Evolutionary conservation across 2,329 filamentous ascomycete genomes (phyloP).

Genomic region (Zopfia rhizophila): DNA sequence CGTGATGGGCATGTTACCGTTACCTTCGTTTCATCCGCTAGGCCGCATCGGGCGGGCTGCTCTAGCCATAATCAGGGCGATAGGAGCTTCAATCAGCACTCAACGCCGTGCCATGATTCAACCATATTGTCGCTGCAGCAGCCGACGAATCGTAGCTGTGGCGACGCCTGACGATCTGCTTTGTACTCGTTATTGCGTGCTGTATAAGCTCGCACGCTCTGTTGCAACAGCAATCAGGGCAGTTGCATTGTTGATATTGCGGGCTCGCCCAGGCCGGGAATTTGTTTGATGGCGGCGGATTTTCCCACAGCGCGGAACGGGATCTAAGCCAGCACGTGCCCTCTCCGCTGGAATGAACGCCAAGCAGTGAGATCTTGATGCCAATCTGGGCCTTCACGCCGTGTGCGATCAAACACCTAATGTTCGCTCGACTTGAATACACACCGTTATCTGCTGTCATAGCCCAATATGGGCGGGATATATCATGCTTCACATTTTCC

Average conservation of each 20-base stretch:
- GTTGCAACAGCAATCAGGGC: slow-evolving; percentile 25
- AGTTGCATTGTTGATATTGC: slow-evolving; percentile 21
- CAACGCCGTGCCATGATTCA: slow-evolving; percentile 36
- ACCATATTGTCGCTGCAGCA: slow-evolving; percentile 29
- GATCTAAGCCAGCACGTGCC: slow-evolving; percentile 10
- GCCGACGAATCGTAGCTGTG: too few relatives aligned
- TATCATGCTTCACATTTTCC: not conserved
- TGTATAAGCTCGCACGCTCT: too few relatives aligned
- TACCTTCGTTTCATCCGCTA: slow-evolving; percentile 41
- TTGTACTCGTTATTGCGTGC: too few relatives aligned
- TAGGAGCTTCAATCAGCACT: slow-evolving; percentile 20
- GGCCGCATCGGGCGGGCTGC: slow-evolving; percentile 12
- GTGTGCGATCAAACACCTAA: too few relatives aligned
- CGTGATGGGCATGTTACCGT: slow-evolving; percentile 42
- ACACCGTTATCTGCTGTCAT: too few relatives aligned
- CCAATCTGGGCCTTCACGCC: too few relatives aligned
- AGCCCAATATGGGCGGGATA: too few relatives aligned
- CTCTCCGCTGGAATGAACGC: slow-evolving; percentile 6
- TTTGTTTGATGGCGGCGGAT: not conserved
- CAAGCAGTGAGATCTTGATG: not conserved
- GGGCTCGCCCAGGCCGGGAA: not conserved
- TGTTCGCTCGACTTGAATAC: too few relatives aligned
- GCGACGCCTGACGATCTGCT: not conserved
- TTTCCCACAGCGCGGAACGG: not conserved
- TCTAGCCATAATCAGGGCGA: too few relatives aligned